Evolutionary conservation across 202 grass and related monocot species (phyloP), one percentile per base, ranked within the genome.

Genomic region (Tripidium arundinaceum): DNA sequence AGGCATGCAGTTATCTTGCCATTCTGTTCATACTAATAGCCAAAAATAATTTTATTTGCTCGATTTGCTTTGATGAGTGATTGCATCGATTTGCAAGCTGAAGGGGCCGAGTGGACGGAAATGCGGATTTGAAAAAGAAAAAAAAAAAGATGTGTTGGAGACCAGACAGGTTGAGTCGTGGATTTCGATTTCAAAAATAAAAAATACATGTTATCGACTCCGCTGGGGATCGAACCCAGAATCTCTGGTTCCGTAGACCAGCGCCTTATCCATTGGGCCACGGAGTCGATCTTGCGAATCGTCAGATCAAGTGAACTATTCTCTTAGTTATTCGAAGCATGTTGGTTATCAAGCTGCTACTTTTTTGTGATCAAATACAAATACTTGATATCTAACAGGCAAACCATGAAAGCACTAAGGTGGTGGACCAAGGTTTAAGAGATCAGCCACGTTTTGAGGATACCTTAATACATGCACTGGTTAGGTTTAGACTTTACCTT

Each of bases 191-290:
- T 2, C 4, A 47, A 18, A 47, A 40, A 12, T 11, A 2, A 33
- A 74, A 19, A 2, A 0, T n/a, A n/a, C 1, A 18, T 3, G 6
- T 1, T 31, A 31, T 1, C 87, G 93, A 97, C 90, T 93, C 86
- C 88, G 74, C 88, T 91, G 84, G 90, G 84, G 88, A 97, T 93
- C 91, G 82, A 97, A 93, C 86, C 86, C 91, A 97, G 85, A 97
- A 90, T 97, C 89, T 93, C 91, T 93, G 84, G 87, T 93, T 93
- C 74, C 94, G 89, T 93, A 97, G 94, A 93, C 89, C 82, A 93
- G 85, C 89, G 89, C 91, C 91, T 93, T 91, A 93, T 90, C 94
- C 89, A 93, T 94, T 90, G 89, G 87, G 94, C 94, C 94, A 93
- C 63, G 87, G 84, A 91, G 85, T 90, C 31, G 31, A 0, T 33